Evolutionary conservation across 306 rosid genomes (phyloP), one percentile per base, ranked within the genome.

Genomic region (Acacia melanoxylon): DNA sequence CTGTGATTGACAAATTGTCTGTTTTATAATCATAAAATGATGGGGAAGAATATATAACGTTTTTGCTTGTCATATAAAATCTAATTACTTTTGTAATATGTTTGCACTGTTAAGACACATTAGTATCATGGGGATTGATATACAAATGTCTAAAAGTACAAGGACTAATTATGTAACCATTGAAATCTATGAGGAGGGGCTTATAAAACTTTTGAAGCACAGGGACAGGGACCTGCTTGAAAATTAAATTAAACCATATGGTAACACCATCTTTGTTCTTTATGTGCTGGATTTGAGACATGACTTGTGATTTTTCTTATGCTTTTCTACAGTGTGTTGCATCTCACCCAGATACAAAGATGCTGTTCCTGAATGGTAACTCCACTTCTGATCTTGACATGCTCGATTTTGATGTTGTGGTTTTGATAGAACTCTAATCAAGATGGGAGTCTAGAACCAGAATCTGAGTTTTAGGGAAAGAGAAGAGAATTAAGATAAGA

Each of bases 301-400:
- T 44, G n/a, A 9, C 35, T 72, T 79, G 20, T 78, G 68, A 37
- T 37, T 4, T 85, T 65, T 67, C 80, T 69, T 58, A 20, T 69
- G 41, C 51, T 40, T 77, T 84, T 68, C 74, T 85, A 67, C 88
- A 94, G 97, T 91, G 94, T 74, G 95, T 91, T 70, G 98, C 98
- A 10, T 91, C 98, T 82, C 95, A 94, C 81, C 90, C 93, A 22
- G 92, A 91, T 54, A 94, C 98, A 33, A 89, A 93, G 86, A 89
- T 89, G 89, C 74, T 82, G 79, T 94, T 94, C 86, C 91, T 92
- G 8, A 88, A 91, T 9, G 98, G 97, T 94, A 94, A 89, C 86
- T 44, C 41, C 71, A 16, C 59, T 83, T 58, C 77, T 78, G 67
- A 85, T 80, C 76, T 87, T 69, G 31, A 72, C 82, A 37, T 56